Conservation (phyloP, 2,329 filamentous ascomycete genomes). For the Teratosphaeria nubilosa region DNA sequence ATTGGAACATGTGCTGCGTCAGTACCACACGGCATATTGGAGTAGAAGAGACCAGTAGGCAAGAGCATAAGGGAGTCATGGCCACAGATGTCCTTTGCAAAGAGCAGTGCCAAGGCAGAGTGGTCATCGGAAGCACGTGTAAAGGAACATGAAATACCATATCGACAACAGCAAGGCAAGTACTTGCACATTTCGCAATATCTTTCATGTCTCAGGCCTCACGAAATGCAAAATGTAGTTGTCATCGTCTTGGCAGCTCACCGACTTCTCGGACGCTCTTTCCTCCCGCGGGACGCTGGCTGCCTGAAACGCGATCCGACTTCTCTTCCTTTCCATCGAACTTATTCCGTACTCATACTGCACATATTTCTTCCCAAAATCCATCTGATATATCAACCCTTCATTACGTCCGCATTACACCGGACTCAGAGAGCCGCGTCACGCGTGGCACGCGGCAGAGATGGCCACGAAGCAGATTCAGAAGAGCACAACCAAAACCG, state of each 20-base stretch:
- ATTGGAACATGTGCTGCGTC: no score
- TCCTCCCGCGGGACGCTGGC: neutral
- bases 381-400: neutral
- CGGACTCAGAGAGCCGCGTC: neutral
- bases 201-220: neutral
- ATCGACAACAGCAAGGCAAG: neutral
- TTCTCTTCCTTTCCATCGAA: neutral
- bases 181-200: neutral
- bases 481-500: conserved; percentile 18
- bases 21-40: no score
- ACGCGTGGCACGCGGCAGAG: neutral
- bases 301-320: neutral
- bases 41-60: no score
- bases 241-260: neutral
- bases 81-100: no score
- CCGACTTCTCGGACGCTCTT: neutral
- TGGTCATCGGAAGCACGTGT: neutral
- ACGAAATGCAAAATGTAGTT: neutral
- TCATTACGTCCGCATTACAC: neutral
- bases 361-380: neutral
- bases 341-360: neutral
- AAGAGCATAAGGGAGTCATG: no score
- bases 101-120: neutral
- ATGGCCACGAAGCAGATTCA: conserved; percentile 18
- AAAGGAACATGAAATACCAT: neutral